Evolutionary conservation across 768 basidiomycete species (phyloP).

Genomic region (Chalciporus chontae): DNA sequence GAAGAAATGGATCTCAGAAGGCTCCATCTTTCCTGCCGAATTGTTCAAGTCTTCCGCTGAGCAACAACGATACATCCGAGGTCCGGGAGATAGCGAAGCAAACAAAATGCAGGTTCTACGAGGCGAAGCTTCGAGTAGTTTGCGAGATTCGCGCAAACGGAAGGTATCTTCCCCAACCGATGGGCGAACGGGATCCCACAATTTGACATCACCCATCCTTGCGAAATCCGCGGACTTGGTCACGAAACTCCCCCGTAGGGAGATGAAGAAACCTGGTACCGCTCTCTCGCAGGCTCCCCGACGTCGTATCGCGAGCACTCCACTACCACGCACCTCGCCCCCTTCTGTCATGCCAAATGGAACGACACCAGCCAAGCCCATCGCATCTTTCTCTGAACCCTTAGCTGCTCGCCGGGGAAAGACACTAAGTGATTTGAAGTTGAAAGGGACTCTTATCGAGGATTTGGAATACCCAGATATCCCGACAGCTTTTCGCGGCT

Average conservation of each 20-base stretch:
- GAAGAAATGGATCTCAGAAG: conserved; percentile 29
- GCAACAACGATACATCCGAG: conserved; percentile 1
- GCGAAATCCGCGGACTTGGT: conserved; percentile 9
- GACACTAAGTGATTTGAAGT: conserved; percentile 28
- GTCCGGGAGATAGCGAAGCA: neutral
- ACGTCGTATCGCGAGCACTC: conserved; percentile 1
- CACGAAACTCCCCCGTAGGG: conserved; percentile 3
- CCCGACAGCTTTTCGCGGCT: conserved; percentile 41
- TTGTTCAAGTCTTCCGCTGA: conserved; percentile 2
- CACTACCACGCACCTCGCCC: neutral
- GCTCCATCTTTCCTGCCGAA: conserved; percentile 27
- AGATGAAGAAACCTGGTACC: neutral
- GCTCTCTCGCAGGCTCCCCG: neutral
- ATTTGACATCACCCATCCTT: neutral
- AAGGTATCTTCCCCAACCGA: conserved; percentile 1
- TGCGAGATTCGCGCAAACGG: conserved; percentile 2
- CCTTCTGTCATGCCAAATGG: neutral
- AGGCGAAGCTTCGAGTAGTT: neutral
- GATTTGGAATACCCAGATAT: conserved; percentile 37
- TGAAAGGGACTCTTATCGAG: conserved; percentile 16
- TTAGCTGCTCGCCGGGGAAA: conserved; percentile 40
- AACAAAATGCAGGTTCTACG: neutral
- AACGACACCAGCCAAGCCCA: conserved; percentile 4
- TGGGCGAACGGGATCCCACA: conserved; percentile 1
- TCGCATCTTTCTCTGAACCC: conserved; percentile 33